Evolutionary conservation across 208 protist species (phyloP).

Genomic region (Strigomonas galati): DNA sequence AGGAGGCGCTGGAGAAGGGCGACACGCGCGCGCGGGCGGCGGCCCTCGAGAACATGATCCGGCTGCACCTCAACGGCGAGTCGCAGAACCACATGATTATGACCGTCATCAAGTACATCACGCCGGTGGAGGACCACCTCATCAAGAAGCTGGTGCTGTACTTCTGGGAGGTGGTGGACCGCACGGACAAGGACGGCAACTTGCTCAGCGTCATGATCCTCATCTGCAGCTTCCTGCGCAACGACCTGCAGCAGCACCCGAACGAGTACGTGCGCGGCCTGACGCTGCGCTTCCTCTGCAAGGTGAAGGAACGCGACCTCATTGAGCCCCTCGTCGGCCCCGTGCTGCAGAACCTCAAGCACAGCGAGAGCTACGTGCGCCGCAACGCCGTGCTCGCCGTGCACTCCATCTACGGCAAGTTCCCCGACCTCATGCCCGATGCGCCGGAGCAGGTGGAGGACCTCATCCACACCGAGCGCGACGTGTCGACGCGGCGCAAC

Average conservation of each 20-base stretch:
- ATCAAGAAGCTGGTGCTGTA: conserved; percentile 98
- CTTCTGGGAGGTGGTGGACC: conserved; percentile 98
- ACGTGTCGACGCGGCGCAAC: conserved; percentile 95
- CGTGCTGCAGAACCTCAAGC: conserved; percentile 93
- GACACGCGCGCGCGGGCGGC: conserved; percentile 70
- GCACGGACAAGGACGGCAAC: conserved; percentile 93
- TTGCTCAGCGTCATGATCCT: conserved; percentile 98
- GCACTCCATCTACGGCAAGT: conserved; percentile 92
- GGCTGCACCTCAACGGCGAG: conserved; percentile 95
- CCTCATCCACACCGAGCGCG: conserved; percentile 85
- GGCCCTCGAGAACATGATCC: conserved; percentile 92
- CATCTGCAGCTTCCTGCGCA: conserved; percentile 95
- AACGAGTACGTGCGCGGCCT: conserved; percentile 98
- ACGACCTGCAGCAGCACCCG: conserved; percentile 94
- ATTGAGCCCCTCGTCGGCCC: conserved; percentile 96
- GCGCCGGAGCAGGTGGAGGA: conserved; percentile 95
- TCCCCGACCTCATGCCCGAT: conserved; percentile 96
- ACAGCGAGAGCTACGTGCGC: conserved; percentile 95
- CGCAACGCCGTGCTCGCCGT: conserved; percentile 97
- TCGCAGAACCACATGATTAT: conserved; percentile 96
- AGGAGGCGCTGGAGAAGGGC: conserved; percentile 87
- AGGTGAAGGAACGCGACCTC: conserved; percentile 95
- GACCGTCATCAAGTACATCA: conserved; percentile 96
- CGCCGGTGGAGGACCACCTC: conserved; percentile 88
- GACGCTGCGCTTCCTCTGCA: conserved; percentile 98